Evolutionary conservation across 495 filamentous ascomycete species (phyloP).

Genomic region (Daldinia bambusicola): DNA sequence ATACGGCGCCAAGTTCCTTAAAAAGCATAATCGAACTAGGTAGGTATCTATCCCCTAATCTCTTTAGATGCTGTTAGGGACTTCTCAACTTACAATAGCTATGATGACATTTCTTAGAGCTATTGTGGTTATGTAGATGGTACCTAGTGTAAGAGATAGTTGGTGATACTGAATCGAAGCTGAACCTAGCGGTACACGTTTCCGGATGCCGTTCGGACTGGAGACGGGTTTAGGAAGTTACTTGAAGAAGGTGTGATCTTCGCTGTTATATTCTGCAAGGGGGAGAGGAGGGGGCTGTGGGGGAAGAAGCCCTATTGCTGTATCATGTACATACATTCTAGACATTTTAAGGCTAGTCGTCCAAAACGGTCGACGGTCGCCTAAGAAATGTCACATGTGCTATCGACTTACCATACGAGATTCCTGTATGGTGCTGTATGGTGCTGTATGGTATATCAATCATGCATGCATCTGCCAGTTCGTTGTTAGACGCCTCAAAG

Average conservation of each 20-base stretch:
- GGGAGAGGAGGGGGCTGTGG: neutral
- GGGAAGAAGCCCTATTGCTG: neutral
- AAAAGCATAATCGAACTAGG: neutral
- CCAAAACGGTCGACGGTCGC: slow-evolving; percentile 3
- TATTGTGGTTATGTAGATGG: neutral
- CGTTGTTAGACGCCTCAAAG: slow-evolving; percentile 4
- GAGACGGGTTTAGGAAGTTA: slow-evolving; percentile 35
- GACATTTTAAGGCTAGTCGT: slow-evolving; percentile 13
- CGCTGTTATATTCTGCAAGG: slow-evolving; percentile 8
- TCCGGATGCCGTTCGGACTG: slow-evolving; percentile 31
- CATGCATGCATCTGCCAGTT: slow-evolving; percentile 25
- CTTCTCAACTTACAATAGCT: neutral
- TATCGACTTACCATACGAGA: slow-evolving; percentile 15
- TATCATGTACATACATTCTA: too few species aligned
- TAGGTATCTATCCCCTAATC: neutral
- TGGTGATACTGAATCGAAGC: neutral
- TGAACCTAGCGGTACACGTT: slow-evolving; percentile 21
- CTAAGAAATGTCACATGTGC: slow-evolving; percentile 30
- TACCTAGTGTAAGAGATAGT: neutral
- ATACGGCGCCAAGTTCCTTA: neutral
- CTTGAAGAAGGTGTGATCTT: slow-evolving; percentile 33
- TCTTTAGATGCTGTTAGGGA: neutral
- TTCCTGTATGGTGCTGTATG: too few species aligned
- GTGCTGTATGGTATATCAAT: too few species aligned
- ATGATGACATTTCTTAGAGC: slow-evolving; percentile 5